Conservation (phyloP, 2,329 filamentous ascomycete genomes). For the Colletotrichum filicis region DNA sequence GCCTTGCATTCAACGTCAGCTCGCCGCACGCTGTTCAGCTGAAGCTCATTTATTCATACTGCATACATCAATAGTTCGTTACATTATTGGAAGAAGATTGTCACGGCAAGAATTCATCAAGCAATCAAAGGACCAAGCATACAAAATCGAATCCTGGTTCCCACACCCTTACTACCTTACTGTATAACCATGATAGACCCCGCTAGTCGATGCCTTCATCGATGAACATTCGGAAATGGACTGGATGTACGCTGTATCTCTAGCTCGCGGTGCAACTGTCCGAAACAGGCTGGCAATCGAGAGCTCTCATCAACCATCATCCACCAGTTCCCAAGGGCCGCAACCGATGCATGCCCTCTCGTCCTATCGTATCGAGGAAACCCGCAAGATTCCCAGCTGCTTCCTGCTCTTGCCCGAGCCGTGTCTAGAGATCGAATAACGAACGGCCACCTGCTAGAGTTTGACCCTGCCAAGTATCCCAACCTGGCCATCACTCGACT, state of each 20-base stretch:
- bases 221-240: slow-evolving; percentile 22
- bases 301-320: background rate
- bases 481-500: slow-evolving; percentile 35
- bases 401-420: slow-evolving; percentile 26
- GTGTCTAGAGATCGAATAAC: slow-evolving; percentile 5
- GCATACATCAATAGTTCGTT: background rate
- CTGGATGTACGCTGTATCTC: slow-evolving; percentile 25
- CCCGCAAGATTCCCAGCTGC: slow-evolving; percentile 12
- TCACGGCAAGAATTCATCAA: background rate
- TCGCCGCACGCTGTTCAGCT: background rate
- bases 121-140: background rate
- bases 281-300: slow-evolving; percentile 9
- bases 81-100: background rate
- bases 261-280: slow-evolving; percentile 18
- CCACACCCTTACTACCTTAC: slow-evolving; percentile 16
- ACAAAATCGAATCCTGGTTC: slow-evolving; percentile 19
- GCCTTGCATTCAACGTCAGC: background rate
- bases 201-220: slow-evolving; percentile 24
- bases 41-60: background rate
- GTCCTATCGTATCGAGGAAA: slow-evolving; percentile 19
- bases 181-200: slow-evolving; percentile 18
- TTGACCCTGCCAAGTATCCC: slow-evolving; percentile 36
- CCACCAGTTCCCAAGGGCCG: background rate
- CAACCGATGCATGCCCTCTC: background rate
- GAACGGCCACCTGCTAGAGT: slow-evolving; percentile 29